phyloP scores from a whole-genome alignment of 495 filamentous ascomycete genomes.

The Oidiodendron maius region DNA sequence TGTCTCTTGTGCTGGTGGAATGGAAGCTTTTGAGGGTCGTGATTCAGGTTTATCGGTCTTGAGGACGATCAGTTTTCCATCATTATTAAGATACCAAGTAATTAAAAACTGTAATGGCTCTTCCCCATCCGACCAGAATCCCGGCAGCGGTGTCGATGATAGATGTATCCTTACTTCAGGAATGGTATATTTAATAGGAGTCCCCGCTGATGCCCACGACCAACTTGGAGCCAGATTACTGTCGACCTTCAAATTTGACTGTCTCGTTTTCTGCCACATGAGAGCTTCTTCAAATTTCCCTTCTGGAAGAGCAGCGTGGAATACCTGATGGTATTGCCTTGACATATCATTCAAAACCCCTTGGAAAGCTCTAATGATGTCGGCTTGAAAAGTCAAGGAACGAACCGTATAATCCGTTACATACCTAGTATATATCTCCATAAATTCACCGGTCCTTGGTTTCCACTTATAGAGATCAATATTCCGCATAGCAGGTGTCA shows the following conservation, averaged over 20 bases:
- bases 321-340: background rate
- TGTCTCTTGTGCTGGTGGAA: too few relatives aligned
- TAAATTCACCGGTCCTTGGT: background rate
- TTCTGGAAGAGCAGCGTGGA: background rate
- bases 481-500: background rate
- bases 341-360: slow-evolving; percentile 7
- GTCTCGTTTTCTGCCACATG: background rate
- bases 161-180: background rate
- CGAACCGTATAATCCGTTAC: slow-evolving; percentile 8
- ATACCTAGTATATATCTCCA: slow-evolving; percentile 1
- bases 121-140: slow-evolving; percentile 2
- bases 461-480: background rate
- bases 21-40: background rate
- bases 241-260: background rate
- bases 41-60: background rate
- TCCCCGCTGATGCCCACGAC: slow-evolving; percentile 4
- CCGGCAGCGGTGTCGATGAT: background rate
- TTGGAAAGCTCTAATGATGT: slow-evolving; percentile 8
- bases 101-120: background rate
- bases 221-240: background rate
- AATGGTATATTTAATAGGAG: slow-evolving; percentile 1
- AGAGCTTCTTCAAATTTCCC: slow-evolving; percentile 1
- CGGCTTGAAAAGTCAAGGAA: slow-evolving; percentile 3
- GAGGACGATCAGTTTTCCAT: background rate
- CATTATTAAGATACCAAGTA: background rate